Evolutionary conservation across 768 basidiomycete species (phyloP).

Genomic region (Nidularia pulvinata): DNA sequence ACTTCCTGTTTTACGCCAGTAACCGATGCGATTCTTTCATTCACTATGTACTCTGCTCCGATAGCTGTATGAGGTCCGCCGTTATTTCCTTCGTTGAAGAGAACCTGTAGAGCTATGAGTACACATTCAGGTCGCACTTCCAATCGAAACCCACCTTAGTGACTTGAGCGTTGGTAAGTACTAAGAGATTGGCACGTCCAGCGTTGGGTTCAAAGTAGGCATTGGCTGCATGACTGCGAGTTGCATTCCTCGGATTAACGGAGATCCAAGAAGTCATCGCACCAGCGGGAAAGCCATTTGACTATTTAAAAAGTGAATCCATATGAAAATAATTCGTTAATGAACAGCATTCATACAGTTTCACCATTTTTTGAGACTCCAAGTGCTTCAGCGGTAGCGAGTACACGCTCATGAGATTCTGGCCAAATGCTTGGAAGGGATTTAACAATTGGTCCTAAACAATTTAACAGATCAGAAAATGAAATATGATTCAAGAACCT

Average conservation of each 20-base stretch:
- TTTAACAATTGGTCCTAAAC: conserved; percentile 5
- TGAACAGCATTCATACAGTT: background rate
- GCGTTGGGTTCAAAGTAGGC: conserved; percentile 20
- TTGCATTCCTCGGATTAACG: conserved; percentile 15
- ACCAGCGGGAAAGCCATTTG: conserved; percentile 5
- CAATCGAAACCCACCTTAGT: conserved; percentile 1
- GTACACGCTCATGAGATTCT: conserved; percentile 1
- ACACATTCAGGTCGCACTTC: background rate
- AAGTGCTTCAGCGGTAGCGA: conserved; percentile 3
- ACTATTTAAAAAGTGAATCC: background rate
- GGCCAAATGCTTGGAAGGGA: conserved; percentile 5
- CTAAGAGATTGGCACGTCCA: conserved; percentile 15
- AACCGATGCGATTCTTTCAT: background rate
- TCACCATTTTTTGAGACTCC: conserved; percentile 8
- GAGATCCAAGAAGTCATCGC: conserved; percentile 3
- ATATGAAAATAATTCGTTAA: background rate
- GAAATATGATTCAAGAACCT: background rate
- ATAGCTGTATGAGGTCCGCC: background rate
- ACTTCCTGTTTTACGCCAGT: background rate
- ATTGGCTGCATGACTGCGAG: conserved; percentile 21
- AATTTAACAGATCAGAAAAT: background rate
- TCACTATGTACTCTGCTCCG: background rate
- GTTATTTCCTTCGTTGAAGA: background rate
- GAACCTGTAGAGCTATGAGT: background rate
- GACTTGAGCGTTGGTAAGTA: conserved; percentile 16